Evolutionary conservation across 2,329 filamentous ascomycete species (phyloP), one percentile per base, ranked within the genome.

Genomic region (Neofusicoccum ribis): DNA sequence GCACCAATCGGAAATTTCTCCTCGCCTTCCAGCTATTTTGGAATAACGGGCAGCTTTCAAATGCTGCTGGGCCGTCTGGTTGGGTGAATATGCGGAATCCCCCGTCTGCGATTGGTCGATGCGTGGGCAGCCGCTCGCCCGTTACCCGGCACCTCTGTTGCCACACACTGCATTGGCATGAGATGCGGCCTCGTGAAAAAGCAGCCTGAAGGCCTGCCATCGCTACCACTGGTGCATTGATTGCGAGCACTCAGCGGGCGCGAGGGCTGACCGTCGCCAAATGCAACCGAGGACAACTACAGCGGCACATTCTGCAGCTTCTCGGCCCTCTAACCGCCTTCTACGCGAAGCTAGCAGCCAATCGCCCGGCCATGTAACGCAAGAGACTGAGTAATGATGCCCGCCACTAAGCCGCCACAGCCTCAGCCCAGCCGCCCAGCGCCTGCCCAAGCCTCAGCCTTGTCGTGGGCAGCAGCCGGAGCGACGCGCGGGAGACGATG

Each of bases 381-480:
- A 36, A 5, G 41, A 47, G 56, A 47, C 27, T 47, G 56, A 60
- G 43, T 60, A 60, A 60, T 60, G 41, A 9, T 12, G 56, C 41
- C 12, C 20, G 56, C 41, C 56, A 47, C 56, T 43, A 36, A 23
- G 39, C 31, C 54, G 39, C 34, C 54, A n/a, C 39, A 44, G 52
- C 52, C 52, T 43, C 20, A 51, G 27, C 27, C 27, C 27, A 31
- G 27, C 27, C 27, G 39, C 52, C 39, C 44, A 59, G 54, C 39
- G 39, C 54, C 39, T 9, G 41, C 54, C 54, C 54, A 31, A 47
- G 56, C 43, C 56, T 47, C 56, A 60, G 43, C 56, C 56, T 46
- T 37, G 56, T 12, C 23, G 23, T 36, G 17, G 37, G 37, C 8
- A 39, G 9, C 14, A 7, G 15, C 37, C 37, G 9, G n/a, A 44